Evolutionary conservation across 305 asterid species (phyloP), one percentile per base, ranked within the genome.

Genomic region (Fraxinus sp.): DNA sequence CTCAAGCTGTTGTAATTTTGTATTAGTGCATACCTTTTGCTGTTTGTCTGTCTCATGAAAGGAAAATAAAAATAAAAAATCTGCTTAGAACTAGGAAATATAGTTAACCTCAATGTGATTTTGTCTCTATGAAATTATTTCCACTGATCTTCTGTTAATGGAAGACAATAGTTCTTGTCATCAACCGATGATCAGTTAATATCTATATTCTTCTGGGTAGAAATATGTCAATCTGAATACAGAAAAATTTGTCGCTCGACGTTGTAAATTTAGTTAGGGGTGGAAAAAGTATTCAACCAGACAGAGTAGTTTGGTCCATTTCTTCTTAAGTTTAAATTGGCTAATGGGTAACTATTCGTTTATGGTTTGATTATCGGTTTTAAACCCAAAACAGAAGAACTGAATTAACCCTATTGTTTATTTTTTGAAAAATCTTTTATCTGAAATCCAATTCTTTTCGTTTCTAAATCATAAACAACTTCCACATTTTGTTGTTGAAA

Each of bases 401-500:
- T 0, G 16, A 41, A 41, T 41, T 41, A 41, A 41, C 52, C 3
- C 46, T 13, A 0, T 0, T 7, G 43, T 37, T 37, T 37, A 9
- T 39, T 39, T 39, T 39, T 39, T 8, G 46, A 39, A 39, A 39
- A 39, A 8, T 93, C 96, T 77, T 93, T 84, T 10, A 85, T 79
- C 68, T 83, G 90, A 80, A 93, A 92, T 4, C 97, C 97, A 81
- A 93, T 88, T 64, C 95, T 91, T 82, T 85, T 91, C 79, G 90
- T 92, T 84, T 87, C 91, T 89, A 93, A 83, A 52, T 93, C 96
- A 87, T 93, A 92, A 24, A 93, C 97, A 86, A 92, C 93, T 83
- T 91, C 95, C 84, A 92, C 90, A 77, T 93, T 90, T 82, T 93
- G 96, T 75, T 90, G 96, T 32, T 93, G 97, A 76, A 93, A 92